Conservation (phyloP, 192 early-diverging fungal genomes). For the Thoreauomyces humboldtii region DNA sequence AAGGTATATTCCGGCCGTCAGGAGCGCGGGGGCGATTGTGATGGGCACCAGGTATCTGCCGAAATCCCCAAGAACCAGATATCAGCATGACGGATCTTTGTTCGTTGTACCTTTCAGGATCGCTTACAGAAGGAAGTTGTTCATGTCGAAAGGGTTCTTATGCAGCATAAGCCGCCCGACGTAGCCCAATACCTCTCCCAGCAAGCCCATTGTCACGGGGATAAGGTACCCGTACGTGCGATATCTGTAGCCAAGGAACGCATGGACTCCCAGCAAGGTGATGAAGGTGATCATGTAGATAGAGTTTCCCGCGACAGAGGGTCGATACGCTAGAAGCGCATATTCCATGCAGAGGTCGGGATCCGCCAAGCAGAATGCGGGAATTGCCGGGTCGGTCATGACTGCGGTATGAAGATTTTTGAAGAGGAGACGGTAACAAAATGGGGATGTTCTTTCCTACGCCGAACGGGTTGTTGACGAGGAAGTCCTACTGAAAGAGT, state of each 20-base stretch:
- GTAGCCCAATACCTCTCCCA: slow-evolving; percentile 1
- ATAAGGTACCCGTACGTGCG: slow-evolving; percentile 3
- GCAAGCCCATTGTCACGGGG: neutral
- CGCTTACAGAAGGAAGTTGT: slow-evolving; percentile 4
- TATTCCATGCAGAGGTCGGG: too few species aligned
- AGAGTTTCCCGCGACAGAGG: neutral
- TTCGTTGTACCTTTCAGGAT: too few species aligned
- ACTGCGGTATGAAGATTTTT: too few species aligned
- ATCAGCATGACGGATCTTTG: too few species aligned
- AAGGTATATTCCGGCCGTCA: slow-evolving; percentile 5
- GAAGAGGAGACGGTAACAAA: too few species aligned
- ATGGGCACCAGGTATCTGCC: neutral
- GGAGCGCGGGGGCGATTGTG: slow-evolving; percentile 1
- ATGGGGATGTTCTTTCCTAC: too few species aligned
- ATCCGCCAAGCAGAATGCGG: too few species aligned
- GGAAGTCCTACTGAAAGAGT: too few species aligned
- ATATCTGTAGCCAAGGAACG: neutral
- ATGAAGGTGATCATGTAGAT: slow-evolving; percentile 1
- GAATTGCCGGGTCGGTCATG: too few species aligned
- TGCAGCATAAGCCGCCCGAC: slow-evolving; percentile 3
- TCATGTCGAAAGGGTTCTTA: neutral
- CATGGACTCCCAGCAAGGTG: neutral
- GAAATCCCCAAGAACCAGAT: neutral
- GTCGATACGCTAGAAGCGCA: neutral
- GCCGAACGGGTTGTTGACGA: too few species aligned